Conservation (phyloP, 768 basidiomycete genomes). For the Suillus brevipes region DNA sequence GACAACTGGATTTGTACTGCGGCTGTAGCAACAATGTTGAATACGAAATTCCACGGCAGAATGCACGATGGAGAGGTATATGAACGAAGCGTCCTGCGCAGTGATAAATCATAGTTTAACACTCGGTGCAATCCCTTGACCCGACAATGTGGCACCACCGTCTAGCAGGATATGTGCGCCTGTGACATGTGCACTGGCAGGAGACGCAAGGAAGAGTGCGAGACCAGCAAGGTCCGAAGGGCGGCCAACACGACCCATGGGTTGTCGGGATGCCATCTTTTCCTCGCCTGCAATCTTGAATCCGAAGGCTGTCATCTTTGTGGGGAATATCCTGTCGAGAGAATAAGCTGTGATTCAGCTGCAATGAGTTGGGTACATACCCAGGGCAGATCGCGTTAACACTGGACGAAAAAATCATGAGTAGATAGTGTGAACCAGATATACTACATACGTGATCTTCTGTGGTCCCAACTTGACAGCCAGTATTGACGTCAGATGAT, state of each 20-base stretch:
- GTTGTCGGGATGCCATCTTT: slow-evolving; percentile 53
- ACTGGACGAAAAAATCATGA: slow-evolving; percentile 35
- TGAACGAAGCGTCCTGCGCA: too few species aligned
- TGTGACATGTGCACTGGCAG: slow-evolving; percentile 73
- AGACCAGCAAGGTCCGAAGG: slow-evolving; percentile 73
- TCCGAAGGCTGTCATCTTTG: slow-evolving; percentile 81
- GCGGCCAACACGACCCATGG: slow-evolving; percentile 67
- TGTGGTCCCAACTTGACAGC: slow-evolving; percentile 61
- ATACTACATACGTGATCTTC: slow-evolving; percentile 61
- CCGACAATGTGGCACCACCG: slow-evolving; percentile 48
- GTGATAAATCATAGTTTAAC: slow-evolving; percentile 22
- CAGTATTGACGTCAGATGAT: slow-evolving; percentile 75
- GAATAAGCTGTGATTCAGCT: not conserved
- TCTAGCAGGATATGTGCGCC: slow-evolving; percentile 73
- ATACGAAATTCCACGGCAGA: not conserved
- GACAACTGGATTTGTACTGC: not conserved
- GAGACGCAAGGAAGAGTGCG: slow-evolving; percentile 66
- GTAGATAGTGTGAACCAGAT: not conserved
- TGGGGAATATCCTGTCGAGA: slow-evolving; percentile 62
- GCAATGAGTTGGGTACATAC: slow-evolving; percentile 36
- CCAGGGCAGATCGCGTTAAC: slow-evolving; percentile 86
- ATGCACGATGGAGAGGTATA: not conserved
- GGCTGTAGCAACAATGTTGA: not conserved
- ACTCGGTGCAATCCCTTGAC: slow-evolving; percentile 23
- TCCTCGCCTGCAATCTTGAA: slow-evolving; percentile 57